Conservation (phyloP, 140 eudicot genomes). For the Oenanthe javanica region DNA sequence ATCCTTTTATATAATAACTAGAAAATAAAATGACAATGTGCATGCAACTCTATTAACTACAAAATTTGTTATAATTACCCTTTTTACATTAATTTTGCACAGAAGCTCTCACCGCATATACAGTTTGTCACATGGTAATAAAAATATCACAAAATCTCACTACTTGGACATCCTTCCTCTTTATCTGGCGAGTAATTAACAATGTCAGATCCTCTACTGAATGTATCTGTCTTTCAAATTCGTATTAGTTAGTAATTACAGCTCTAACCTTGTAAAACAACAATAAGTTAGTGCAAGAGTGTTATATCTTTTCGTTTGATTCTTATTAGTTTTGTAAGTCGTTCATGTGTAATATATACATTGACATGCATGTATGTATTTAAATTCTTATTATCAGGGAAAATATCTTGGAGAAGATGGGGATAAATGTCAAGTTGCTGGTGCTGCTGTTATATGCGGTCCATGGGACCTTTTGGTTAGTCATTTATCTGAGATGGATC, state of each 20-base stretch:
- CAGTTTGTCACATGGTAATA: neutral
- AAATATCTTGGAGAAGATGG: constrained; percentile 91
- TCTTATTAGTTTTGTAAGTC: neutral
- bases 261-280: neutral
- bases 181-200: neutral
- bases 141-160: neutral
- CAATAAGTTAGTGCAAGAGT: neutral
- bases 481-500: constrained; percentile 1
- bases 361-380: neutral
- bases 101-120: neutral
- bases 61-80: neutral
- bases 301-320: neutral
- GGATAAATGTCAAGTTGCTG: constrained; percentile 47
- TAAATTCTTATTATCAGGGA: constrained; percentile 36
- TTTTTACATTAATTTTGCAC: neutral
- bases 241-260: neutral
- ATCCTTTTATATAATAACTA: neutral
- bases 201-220: neutral
- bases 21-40: neutral
- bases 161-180: neutral
- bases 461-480: constrained; percentile 99
- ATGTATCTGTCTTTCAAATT: neutral
- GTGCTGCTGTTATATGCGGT: constrained; percentile 78
- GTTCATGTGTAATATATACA: neutral
- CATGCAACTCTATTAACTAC: neutral